phyloP scores from a whole-genome alignment of 2,329 filamentous ascomycete genomes.

The Coniochaeta sp. region DNA sequence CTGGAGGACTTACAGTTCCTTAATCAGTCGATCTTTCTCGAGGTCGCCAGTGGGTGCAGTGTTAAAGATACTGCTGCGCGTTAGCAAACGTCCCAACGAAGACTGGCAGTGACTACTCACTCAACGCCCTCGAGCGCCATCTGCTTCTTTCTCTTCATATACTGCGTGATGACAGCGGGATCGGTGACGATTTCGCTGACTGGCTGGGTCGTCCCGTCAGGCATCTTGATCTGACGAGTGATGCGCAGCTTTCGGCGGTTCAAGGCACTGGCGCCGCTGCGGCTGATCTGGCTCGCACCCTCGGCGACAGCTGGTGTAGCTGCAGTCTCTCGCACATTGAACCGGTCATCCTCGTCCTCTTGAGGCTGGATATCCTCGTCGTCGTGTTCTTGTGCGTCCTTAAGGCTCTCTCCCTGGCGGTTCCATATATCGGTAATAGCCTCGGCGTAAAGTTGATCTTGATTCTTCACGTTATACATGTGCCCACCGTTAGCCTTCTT shows the following conservation, averaged over 20 bases:
- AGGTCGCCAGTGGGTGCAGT: conserved; percentile 59
- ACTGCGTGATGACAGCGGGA: conserved; percentile 80
- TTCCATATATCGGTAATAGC: conserved; percentile 92
- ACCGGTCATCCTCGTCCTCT: conserved; percentile 58
- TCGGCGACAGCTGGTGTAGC: conserved; percentile 35
- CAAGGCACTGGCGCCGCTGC: conserved; percentile 60
- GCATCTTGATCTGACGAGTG: conserved; percentile 52
- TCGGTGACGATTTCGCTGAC: conserved; percentile 66
- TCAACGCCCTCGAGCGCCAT: conserved; percentile 63
- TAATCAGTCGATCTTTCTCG: conserved; percentile 56
- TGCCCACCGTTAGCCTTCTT: conserved; percentile 90
- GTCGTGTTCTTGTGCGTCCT: conserved; percentile 62
- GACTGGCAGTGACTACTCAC: conserved; percentile 56
- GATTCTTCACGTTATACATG: conserved; percentile 93
- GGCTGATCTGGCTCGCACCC: conserved; percentile 70
- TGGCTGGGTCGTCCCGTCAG: conserved; percentile 55
- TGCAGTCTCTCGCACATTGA: conserved; percentile 60
- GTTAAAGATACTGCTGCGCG: conserved; percentile 42
- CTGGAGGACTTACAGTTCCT: conserved; percentile 49
- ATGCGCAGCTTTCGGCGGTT: conserved; percentile 66
- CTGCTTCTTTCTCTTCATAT: conserved; percentile 68
- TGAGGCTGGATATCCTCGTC: conserved; percentile 52
- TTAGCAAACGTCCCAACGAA: conserved; percentile 58
- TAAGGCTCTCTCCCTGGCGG: conserved; percentile 72
- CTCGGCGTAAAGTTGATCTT: conserved; percentile 86